Conservation (phyloP, 768 basidiomycete species). For the Leccinellum rugosiceps region DNA sequence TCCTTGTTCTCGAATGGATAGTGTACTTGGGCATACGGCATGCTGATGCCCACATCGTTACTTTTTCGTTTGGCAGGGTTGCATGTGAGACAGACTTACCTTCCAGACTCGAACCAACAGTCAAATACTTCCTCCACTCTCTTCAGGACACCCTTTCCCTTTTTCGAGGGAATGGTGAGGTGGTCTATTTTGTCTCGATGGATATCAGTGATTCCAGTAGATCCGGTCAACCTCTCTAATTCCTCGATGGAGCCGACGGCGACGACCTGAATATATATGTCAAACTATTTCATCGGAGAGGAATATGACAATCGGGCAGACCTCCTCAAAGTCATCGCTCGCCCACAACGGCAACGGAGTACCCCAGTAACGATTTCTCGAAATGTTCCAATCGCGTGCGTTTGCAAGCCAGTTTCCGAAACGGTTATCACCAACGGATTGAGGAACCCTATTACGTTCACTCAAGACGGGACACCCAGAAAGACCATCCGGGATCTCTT, state of each 20-base stretch:
- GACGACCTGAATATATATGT: conserved; percentile 52
- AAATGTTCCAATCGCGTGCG: conserved; percentile 99
- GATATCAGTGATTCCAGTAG: conserved; percentile 79
- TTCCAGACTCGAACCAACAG: conserved; percentile 99
- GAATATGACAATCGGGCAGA: neutral
- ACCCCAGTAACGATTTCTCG: conserved; percentile 99
- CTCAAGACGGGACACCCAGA: neutral
- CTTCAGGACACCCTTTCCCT: conserved; percentile 81
- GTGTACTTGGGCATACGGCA: conserved; percentile 97
- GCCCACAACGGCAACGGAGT: conserved; percentile 97
- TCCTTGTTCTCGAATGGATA: conserved; percentile 98
- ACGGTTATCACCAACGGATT: conserved; percentile 82
- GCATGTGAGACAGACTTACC: conserved; percentile 45
- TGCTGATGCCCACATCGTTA: conserved; percentile 46
- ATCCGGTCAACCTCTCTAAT: conserved; percentile 82
- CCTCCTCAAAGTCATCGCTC: conserved; percentile 91
- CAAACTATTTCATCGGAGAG: neutral
- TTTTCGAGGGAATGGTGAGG: conserved; percentile 90
- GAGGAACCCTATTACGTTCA: conserved; percentile 72
- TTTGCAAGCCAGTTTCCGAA: conserved; percentile 98
- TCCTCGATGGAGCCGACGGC: conserved; percentile 87
- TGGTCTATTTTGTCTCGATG: conserved; percentile 95
- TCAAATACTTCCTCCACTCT: conserved; percentile 99
- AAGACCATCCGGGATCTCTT: conserved; percentile 11
- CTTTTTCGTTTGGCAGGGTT: neutral